Conservation (phyloP, 2,329 filamentous ascomycete genomes). For the Fusarium domesticum region DNA sequence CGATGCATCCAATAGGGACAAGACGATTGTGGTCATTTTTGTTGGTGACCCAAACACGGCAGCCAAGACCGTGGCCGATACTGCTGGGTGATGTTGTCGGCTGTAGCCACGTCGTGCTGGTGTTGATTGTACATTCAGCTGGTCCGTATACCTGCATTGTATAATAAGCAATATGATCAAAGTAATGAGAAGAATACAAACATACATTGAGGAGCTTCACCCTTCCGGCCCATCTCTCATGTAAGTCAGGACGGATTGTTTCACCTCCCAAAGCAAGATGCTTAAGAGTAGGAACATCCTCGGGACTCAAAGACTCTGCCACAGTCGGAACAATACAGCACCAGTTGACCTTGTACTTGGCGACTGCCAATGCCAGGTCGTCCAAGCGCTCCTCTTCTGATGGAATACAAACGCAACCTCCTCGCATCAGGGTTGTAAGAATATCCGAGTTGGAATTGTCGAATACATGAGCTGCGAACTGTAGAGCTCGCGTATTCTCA, state of each 20-base stretch:
- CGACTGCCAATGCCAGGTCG: conserved; percentile 9
- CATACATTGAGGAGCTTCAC: conserved; percentile 14
- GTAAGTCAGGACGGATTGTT: conserved; percentile 11
- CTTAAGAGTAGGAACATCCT: conserved; percentile 3
- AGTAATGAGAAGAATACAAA: too few species aligned
- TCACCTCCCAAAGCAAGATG: conserved; percentile 15
- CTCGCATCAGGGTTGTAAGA: background rate
- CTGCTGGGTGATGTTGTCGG: conserved; percentile 3
- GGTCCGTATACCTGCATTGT: conserved; percentile 11
- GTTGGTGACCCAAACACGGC: conserved; percentile 12
- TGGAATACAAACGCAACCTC: conserved; percentile 11
- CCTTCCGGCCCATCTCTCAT: conserved; percentile 11
- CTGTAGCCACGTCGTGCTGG: background rate
- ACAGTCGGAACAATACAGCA: conserved; percentile 17
- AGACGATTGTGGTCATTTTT: conserved; percentile 7
- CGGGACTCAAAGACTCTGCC: conserved; percentile 11
- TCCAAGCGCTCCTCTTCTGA: conserved; percentile 17
- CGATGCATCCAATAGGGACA: conserved; percentile 3
- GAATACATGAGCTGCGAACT: background rate
- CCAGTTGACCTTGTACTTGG: conserved; percentile 16
- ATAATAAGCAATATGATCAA: too few species aligned
- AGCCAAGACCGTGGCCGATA: conserved; percentile 9
- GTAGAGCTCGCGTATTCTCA: background rate
- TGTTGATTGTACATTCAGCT: conserved; percentile 8
- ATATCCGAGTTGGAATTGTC: background rate